Evolutionary conservation across 2,329 filamentous ascomycete genomes (phyloP).

Genomic region (Huntiella moniliformis): DNA sequence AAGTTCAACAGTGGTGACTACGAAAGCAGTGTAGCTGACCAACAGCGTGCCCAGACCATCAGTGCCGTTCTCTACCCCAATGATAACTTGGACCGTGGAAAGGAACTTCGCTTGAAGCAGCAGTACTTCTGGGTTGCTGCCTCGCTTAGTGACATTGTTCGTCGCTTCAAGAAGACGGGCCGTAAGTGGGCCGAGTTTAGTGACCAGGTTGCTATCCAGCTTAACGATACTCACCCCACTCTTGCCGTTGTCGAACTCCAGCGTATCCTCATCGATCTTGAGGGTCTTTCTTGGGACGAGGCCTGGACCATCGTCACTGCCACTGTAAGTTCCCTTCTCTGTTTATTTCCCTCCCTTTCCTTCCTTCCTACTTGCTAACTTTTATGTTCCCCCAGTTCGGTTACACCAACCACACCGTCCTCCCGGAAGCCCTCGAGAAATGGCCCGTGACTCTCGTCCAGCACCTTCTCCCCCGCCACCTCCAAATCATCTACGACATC

Average conservation of each 20-base stretch:
- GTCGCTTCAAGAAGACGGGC: conserved; percentile 94
- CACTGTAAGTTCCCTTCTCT: conserved; percentile 31
- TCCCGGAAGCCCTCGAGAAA: conserved; percentile 93
- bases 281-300: conserved; percentile 82
- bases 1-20: conserved; percentile 99
- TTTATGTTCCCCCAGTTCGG: conserved; percentile 39
- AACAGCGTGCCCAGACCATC: conserved; percentile 97
- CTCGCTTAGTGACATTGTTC: conserved; percentile 87
- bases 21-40: conserved; percentile 92
- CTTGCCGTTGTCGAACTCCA: conserved; percentile 91
- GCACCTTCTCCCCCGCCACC: conserved; percentile 77
- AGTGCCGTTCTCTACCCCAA: conserved; percentile 95
- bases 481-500: conserved; percentile 97
- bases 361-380: conserved; percentile 9
- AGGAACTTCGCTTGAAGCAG: conserved; percentile 93
- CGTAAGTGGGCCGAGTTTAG: conserved; percentile 81
- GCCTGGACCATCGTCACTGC: conserved; percentile 67
- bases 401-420: conserved; percentile 96
- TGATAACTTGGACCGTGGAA: conserved; percentile 88
- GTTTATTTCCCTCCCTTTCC: too few species aligned
- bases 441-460: conserved; percentile 91
- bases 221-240: conserved; percentile 95
- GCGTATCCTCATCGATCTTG: conserved; percentile 73
- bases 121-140: conserved; percentile 99
- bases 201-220: conserved; percentile 88